phyloP scores from a whole-genome alignment of 2,329 filamentous ascomycete species.

The Ceratocystis papillata region DNA sequence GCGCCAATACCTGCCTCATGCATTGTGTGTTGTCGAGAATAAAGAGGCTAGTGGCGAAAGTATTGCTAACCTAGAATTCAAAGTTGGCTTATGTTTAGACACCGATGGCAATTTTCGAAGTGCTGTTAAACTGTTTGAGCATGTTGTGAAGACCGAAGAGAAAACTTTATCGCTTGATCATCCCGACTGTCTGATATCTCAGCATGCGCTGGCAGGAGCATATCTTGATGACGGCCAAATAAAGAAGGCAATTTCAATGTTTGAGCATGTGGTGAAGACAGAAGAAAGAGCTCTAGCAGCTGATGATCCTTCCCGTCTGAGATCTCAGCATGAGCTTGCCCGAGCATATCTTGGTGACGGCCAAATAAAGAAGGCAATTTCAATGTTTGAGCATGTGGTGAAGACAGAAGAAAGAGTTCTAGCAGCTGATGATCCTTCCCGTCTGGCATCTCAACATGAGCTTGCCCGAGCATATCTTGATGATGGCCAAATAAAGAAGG shows the following conservation, averaged over 20 bases:
- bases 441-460: rapidly evolving
- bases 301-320: background rate
- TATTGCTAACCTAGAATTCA: no score
- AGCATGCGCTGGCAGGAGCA: background rate
- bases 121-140: background rate
- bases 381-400: no score
- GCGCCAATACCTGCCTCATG: background rate
- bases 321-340: background rate
- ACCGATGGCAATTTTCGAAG: background rate
- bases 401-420: background rate
- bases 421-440: background rate
- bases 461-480: no score
- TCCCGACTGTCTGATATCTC: background rate
- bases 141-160: background rate
- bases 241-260: background rate
- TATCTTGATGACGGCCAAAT: background rate
- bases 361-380: no score
- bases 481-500: no score
- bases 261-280: background rate
- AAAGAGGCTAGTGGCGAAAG: background rate
- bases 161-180: background rate
- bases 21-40: rapidly evolving
- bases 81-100: background rate
- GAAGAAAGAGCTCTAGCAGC: background rate
- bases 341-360: background rate